Evolutionary conservation across 1,284 basidiomycete genomes (phyloP).

Genomic region (Cutaneotrichosporon dermatis): DNA sequence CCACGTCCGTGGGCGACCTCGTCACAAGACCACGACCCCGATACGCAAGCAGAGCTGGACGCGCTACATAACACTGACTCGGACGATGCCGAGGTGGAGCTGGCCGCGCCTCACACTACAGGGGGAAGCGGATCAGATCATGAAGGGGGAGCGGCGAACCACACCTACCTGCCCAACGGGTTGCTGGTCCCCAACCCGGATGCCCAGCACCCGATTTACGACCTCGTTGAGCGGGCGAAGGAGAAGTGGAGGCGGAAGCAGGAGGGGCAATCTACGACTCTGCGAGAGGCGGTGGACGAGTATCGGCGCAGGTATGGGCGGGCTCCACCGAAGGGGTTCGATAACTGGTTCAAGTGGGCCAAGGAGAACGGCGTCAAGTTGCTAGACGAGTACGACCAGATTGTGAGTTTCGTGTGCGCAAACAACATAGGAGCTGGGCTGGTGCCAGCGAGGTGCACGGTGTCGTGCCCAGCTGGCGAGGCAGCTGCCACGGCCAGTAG

Average conservation of each 20-base stretch:
- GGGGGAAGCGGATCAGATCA: background rate
- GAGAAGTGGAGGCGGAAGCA: constrained; percentile 48
- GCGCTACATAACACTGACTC: background rate
- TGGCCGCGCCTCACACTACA: background rate
- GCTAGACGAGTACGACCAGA: constrained; percentile 49
- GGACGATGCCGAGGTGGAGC: no score
- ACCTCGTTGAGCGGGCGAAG: constrained; percentile 43
- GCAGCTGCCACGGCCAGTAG: no score
- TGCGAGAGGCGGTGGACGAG: constrained; percentile 47
- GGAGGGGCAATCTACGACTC: constrained; percentile 43
- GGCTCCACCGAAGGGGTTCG: constrained; percentile 46
- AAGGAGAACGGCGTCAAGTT: constrained; percentile 34
- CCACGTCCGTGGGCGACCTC: background rate
- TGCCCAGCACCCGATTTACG: constrained; percentile 47
- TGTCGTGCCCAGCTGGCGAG: no score
- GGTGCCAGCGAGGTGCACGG: no score
- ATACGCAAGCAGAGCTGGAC: background rate
- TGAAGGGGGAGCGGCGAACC: constrained; percentile 4
- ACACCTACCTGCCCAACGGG: constrained; percentile 36
- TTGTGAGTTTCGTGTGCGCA: constrained; percentile 24
- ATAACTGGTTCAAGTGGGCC: constrained; percentile 42
- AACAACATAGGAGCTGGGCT: no score
- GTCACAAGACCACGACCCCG: background rate
- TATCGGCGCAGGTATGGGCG: constrained; percentile 48
- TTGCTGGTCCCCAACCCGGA: constrained; percentile 36